Evolutionary conservation across 305 asterid species (phyloP).

Genomic region (Withania somnifera): DNA sequence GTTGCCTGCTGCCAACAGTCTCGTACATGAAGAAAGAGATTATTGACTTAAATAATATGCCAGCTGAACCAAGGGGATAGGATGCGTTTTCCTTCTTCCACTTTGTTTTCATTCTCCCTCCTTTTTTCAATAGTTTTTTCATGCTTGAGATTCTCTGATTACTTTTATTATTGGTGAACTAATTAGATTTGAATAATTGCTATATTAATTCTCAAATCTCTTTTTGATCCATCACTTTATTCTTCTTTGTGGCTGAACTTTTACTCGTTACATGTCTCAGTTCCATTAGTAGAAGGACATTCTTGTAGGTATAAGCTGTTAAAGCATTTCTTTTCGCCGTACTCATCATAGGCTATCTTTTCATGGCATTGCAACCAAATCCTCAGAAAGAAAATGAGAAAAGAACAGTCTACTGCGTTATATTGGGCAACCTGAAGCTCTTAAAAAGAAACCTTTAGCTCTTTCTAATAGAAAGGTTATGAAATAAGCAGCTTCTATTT

Average conservation of each 20-base stretch:
- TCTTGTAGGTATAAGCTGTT: neutral
- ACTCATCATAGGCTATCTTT: neutral
- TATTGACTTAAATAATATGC: neutral
- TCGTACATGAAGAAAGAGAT: neutral
- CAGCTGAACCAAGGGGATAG: neutral
- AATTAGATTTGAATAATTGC: neutral
- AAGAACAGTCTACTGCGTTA: neutral
- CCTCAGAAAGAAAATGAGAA: neutral
- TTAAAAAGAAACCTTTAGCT: neutral
- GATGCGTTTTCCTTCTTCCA: neutral
- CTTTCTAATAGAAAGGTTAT: neutral
- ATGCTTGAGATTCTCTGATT: neutral
- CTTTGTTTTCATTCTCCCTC: neutral
- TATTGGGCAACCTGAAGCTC: neutral
- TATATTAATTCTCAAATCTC: neutral
- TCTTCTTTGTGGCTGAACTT: neutral
- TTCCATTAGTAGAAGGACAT: neutral
- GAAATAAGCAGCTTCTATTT: neutral
- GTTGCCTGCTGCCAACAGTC: neutral
- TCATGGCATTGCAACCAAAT: neutral
- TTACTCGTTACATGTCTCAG: neutral
- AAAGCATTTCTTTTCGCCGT: neutral
- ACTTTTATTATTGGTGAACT: neutral
- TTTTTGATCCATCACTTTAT: neutral
- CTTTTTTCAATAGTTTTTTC: neutral